Evolutionary conservation across 306 rosid species (phyloP).

Genomic region (Phaseolus lunatus): DNA sequence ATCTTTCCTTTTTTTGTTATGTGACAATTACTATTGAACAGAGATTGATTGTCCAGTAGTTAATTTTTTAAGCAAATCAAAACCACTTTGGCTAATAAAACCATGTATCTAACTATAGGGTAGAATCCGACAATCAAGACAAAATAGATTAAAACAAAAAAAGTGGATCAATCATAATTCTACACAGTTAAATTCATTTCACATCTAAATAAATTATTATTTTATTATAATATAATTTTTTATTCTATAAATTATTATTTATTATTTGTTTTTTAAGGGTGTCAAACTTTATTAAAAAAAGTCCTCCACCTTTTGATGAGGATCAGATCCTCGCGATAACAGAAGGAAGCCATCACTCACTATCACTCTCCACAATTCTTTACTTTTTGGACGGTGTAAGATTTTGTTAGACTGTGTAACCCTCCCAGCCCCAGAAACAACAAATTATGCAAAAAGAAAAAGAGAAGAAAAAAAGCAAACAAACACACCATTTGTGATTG

Average conservation of each 20-base stretch:
- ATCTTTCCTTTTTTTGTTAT: neutral
- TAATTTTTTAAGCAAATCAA: neutral
- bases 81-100: neutral
- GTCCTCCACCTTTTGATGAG: neutral
- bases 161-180: too few species aligned
- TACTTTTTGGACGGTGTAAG: neutral
- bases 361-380: neutral
- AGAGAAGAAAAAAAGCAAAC: neutral
- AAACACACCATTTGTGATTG: neutral
- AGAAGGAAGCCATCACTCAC: constrained; percentile 10
- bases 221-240: too few species aligned
- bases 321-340: constrained; percentile 35
- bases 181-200: too few species aligned
- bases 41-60: neutral
- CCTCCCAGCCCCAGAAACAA: neutral
- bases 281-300: too few species aligned
- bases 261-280: too few species aligned
- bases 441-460: neutral
- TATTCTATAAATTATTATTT: too few species aligned
- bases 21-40: neutral
- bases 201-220: too few species aligned
- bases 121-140: neutral
- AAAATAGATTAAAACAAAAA: neutral
- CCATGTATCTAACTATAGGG: neutral
- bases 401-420: neutral